phyloP scores from a whole-genome alignment of 1,284 basidiomycete species.

The Puccinia polysora region DNA sequence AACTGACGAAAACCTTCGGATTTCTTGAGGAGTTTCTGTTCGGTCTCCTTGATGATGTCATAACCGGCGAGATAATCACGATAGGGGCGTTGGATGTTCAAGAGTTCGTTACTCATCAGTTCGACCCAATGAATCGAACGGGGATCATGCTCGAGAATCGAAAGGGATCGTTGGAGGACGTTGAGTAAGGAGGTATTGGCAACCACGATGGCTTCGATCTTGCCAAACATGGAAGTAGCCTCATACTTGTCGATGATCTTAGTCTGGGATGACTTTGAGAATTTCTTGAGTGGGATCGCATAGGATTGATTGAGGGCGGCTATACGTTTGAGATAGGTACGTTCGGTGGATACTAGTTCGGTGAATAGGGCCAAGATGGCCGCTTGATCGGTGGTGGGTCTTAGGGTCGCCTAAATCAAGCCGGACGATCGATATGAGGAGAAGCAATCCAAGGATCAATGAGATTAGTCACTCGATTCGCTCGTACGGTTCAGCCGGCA shows the following conservation, averaged over 20 bases:
- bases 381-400: slow-evolving; percentile 24
- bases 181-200: slow-evolving; percentile 5
- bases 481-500: no score
- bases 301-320: slow-evolving; percentile 61
- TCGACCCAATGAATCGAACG: slow-evolving; percentile 10
- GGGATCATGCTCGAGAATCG: slow-evolving; percentile 14
- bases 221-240: slow-evolving; percentile 41
- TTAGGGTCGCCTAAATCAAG: slow-evolving; percentile 21
- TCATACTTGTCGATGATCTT: slow-evolving; percentile 43
- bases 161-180: slow-evolving; percentile 10
- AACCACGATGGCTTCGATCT: slow-evolving; percentile 26
- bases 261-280: slow-evolving; percentile 29
- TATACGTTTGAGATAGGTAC: slow-evolving; percentile 69
- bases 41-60: slow-evolving; percentile 39
- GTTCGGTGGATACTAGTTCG: slow-evolving; percentile 71
- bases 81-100: slow-evolving; percentile 40
- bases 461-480: no score
- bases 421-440: background rate
- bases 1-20: slow-evolving; percentile 41
- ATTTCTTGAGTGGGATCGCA: slow-evolving; percentile 31
- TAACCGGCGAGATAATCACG: slow-evolving; percentile 39
- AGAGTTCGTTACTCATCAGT: slow-evolving; percentile 20
- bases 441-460: background rate
- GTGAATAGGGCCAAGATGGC: slow-evolving; percentile 55
- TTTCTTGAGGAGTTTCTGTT: slow-evolving; percentile 41